Conservation (phyloP, 2,329 filamentous ascomycete species). For the Malbranchea cinnamomea region DNA sequence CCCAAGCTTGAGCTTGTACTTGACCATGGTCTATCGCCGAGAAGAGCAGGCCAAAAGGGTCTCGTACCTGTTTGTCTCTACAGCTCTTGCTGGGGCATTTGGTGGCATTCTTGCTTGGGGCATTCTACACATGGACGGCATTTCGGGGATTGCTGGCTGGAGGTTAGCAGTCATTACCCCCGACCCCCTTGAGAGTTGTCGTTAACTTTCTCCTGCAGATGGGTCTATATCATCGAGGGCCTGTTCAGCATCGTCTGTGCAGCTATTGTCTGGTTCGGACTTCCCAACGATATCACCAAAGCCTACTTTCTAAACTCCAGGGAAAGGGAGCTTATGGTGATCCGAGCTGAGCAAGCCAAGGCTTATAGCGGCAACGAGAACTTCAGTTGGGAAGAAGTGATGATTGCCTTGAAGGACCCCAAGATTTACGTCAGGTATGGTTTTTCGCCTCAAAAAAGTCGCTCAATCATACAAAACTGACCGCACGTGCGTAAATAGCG, state of each 20-base stretch:
- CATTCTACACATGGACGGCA: slow-evolving; percentile 30
- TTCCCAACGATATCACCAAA: slow-evolving; percentile 33
- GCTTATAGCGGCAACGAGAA: slow-evolving; percentile 37
- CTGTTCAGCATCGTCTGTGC: slow-evolving; percentile 30
- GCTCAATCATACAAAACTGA: background rate
- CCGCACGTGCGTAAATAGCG: slow-evolving; percentile 12
- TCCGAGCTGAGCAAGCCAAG: slow-evolving; percentile 30
- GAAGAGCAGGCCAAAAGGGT: slow-evolving; percentile 30
- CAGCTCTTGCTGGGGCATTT: slow-evolving; percentile 41
- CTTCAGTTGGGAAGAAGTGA: slow-evolving; percentile 38
- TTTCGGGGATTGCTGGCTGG: slow-evolving; percentile 33
- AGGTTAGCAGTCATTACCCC: slow-evolving; percentile 21
- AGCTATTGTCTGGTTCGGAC: slow-evolving; percentile 31
- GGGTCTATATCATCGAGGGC: slow-evolving; percentile 38
- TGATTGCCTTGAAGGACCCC: slow-evolving; percentile 33
- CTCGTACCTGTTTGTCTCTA: slow-evolving; percentile 26
- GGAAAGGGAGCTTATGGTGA: slow-evolving; percentile 36
- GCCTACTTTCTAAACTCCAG: slow-evolving; percentile 36
- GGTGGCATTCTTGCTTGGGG: slow-evolving; percentile 47
- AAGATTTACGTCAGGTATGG: slow-evolving; percentile 34
- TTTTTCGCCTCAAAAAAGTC: background rate
- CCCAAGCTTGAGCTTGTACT: slow-evolving; percentile 59
- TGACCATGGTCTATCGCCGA: slow-evolving; percentile 57
- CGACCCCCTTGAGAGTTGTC: background rate
- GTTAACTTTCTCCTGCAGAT: slow-evolving; percentile 12